Conservation (phyloP, 352 stramenopile genomes). For the Phytopythium sindhum region DNA sequence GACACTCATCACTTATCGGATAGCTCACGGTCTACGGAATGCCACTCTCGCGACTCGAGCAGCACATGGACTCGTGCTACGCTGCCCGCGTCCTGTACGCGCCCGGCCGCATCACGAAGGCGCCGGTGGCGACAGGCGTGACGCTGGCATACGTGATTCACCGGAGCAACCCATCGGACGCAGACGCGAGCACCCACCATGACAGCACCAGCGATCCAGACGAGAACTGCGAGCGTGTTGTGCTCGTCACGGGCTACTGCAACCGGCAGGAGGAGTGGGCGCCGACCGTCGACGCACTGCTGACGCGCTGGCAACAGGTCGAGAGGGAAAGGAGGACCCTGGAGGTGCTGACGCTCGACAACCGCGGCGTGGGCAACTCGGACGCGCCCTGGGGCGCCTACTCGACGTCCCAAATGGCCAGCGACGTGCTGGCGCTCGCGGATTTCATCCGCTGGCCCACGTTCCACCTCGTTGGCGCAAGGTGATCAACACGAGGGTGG, state of each 20-base stretch:
- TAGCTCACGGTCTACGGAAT: neutral
- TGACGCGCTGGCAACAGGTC: constrained; percentile 8
- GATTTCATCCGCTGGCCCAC: constrained; percentile 30
- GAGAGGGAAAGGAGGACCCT: constrained; percentile 3
- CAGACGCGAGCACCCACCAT: too few species aligned
- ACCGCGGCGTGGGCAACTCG: constrained; percentile 35
- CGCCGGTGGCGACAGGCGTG: constrained; percentile 10
- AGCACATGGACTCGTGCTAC: constrained; percentile 1
- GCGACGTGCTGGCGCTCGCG: constrained; percentile 32
- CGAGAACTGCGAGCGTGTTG: constrained; percentile 9
- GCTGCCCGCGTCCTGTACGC: neutral
- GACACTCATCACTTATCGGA: too few species aligned
- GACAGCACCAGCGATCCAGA: too few species aligned
- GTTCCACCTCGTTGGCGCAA: constrained; percentile 33
- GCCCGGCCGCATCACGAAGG: constrained; percentile 4
- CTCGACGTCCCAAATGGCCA: constrained; percentile 36
- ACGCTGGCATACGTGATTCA: constrained; percentile 15
- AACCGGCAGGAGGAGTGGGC: constrained; percentile 22
- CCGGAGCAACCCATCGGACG: neutral
- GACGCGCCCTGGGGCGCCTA: constrained; percentile 36
- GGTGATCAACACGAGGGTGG: neutral
- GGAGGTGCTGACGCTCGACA: constrained; percentile 42
- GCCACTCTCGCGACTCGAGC: constrained; percentile 1
- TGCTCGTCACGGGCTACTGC: constrained; percentile 29
- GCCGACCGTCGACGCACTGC: constrained; percentile 15